phyloP scores from a whole-genome alignment of 441 rosid genomes.

The Erodium trifolium region DNA sequence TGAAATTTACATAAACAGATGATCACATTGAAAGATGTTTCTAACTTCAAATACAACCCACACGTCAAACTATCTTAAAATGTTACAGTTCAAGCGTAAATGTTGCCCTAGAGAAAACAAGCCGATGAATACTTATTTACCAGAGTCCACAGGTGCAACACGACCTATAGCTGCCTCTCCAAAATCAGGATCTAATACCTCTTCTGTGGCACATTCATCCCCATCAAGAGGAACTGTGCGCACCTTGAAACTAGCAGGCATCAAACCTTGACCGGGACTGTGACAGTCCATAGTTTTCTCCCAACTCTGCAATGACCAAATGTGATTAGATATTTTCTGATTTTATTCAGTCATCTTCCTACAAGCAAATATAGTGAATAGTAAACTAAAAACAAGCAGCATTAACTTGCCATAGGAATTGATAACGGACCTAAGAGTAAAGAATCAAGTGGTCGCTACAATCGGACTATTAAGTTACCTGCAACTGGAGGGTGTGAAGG shows the following conservation, averaged over 20 bases:
- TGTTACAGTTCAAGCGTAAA: too few relatives aligned
- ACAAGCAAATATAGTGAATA: not conserved
- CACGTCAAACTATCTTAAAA: not conserved
- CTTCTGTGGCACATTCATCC: constrained; percentile 68
- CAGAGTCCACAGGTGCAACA: constrained; percentile 78
- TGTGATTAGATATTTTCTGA: not conserved
- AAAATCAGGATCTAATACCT: constrained; percentile 80
- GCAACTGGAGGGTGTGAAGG: constrained; percentile 85
- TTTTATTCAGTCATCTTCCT: not conserved
- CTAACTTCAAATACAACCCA: constrained; percentile 10
- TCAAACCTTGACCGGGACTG: constrained; percentile 94
- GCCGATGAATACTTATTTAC: constrained; percentile 21
- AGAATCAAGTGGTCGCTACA: too few relatives aligned
- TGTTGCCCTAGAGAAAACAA: too few relatives aligned
- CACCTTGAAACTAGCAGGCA: constrained; percentile 96
- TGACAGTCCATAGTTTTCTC: constrained; percentile 96
- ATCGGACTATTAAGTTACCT: constrained; percentile 44
- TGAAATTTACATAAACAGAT: constrained; percentile 22
- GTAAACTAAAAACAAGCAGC: not conserved
- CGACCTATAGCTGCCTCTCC: constrained; percentile 96
- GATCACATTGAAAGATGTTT: not conserved
- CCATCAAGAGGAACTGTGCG: constrained; percentile 61
- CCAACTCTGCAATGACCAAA: constrained; percentile 56
- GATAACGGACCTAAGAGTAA: too few relatives aligned
- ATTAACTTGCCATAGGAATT: too few relatives aligned